These are phyloP conservation scores for Tardiomyces depauwii DNA, from an alignment of 1,139 yeast genomes.

Conservation along the genomic window DNA sequence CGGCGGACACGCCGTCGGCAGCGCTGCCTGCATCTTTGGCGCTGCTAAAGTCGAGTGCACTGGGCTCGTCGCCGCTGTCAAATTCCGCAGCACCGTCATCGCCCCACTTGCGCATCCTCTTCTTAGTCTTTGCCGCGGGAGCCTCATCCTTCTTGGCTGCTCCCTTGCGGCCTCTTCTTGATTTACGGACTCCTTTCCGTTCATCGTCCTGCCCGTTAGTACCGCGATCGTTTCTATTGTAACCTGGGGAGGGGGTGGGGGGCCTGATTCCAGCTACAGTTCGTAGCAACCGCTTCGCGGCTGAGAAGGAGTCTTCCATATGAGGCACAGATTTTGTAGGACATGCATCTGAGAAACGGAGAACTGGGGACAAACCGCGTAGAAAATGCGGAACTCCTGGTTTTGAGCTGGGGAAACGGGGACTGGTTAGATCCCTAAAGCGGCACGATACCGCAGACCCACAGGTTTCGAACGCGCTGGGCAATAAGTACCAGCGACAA, in stretches of 20 bases:
- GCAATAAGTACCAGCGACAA: too few relatives aligned
- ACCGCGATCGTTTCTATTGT: constrained; percentile 1
- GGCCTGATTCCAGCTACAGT: too few relatives aligned
- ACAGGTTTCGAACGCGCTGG: too few relatives aligned
- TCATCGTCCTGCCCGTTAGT: constrained; percentile 21
- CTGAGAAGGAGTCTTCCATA: too few relatives aligned
- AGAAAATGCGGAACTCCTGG: too few relatives aligned
- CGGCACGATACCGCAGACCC: too few relatives aligned
- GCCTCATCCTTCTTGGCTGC: constrained; percentile 22
- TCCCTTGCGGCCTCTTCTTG: neutral
- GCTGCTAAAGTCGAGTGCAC: constrained; percentile 16
- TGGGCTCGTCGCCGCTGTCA: constrained; percentile 21
- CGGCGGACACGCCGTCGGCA: constrained; percentile 24
- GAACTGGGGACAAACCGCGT: too few relatives aligned
- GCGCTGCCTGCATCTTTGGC: constrained; percentile 2
- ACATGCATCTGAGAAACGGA: too few relatives aligned
- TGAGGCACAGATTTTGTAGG: too few relatives aligned
- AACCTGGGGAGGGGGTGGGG: too few relatives aligned
- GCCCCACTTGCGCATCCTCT: constrained; percentile 35
- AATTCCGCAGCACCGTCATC: constrained; percentile 41
- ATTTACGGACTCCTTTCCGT: constrained; percentile 15
- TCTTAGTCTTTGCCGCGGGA: constrained; percentile 24
- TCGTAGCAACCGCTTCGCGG: too few relatives aligned
- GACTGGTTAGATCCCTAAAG: neutral
- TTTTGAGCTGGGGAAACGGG: too few relatives aligned